A percentile compares a stretch with the other conserved stretches of the same genome.
phyloP scores from a whole-genome alignment of 352 stramenopile species.

The Phytophthora sojae region DNA sequence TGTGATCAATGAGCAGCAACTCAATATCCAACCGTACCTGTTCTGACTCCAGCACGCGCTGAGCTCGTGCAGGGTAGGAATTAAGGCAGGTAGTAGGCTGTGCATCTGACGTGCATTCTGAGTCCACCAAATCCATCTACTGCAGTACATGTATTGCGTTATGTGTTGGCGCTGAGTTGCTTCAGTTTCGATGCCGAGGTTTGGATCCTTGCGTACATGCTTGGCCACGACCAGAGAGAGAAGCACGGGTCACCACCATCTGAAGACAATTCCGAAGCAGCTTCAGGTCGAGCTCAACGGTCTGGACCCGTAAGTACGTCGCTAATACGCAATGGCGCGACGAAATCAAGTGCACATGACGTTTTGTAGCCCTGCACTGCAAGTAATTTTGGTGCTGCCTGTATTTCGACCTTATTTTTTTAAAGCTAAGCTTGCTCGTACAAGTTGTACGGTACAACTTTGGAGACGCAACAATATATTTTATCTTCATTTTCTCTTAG shows the following conservation, averaged over 20 bases:
- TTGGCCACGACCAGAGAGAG: background rate
- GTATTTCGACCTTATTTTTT: no score
- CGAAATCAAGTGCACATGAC: background rate
- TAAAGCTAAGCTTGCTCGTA: no score
- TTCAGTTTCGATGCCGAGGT: background rate
- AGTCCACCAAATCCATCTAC: background rate
- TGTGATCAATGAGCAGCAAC: background rate
- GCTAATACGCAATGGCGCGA: background rate
- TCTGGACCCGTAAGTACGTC: background rate
- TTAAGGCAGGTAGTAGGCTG: no score
- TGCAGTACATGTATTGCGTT: background rate
- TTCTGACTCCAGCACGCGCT: background rate
- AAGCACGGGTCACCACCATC: background rate
- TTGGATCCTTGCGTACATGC: background rate
- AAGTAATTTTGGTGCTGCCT: background rate
- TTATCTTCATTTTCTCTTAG: background rate
- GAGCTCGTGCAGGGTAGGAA: background rate
- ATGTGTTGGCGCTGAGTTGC: background rate
- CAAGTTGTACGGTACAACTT: background rate
- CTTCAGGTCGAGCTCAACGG: background rate
- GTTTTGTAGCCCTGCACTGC: background rate
- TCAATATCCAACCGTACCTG: background rate
- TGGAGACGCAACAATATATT: background rate
- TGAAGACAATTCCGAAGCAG: background rate
- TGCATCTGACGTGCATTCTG: no score